These are phyloP conservation scores for Acer saccharum DNA, from an alignment of 345 rosid species.

Conservation along the genomic window DNA sequence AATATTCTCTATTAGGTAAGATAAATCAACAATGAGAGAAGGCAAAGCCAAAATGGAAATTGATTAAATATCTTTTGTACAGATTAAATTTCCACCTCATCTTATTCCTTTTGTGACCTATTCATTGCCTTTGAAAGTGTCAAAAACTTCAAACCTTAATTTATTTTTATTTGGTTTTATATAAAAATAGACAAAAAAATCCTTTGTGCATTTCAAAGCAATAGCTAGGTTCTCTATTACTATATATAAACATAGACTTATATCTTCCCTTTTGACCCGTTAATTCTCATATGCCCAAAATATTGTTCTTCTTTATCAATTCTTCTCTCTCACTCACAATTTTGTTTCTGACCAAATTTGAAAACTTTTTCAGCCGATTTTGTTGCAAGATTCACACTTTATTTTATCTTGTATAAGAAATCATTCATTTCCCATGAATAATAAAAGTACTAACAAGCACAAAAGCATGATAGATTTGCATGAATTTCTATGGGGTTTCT, in stretches of 20 bases:
- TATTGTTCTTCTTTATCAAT: background rate
- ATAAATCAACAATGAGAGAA: background rate
- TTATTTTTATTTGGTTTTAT: background rate
- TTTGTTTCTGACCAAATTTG: background rate
- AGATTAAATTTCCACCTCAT: background rate
- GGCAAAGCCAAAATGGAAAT: background rate
- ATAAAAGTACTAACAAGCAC: background rate
- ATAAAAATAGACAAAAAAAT: background rate
- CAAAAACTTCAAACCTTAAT: constrained; percentile 2
- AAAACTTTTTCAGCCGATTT: background rate
- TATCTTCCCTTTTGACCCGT: constrained; percentile 19
- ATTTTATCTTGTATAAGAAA: background rate
- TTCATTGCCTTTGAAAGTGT: constrained; percentile 31
- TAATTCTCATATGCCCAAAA: background rate
- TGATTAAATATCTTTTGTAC: background rate
- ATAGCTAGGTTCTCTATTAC: background rate
- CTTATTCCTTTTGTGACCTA: constrained; percentile 7
- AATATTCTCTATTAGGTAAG: background rate
- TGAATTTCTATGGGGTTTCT: constrained; percentile 37
- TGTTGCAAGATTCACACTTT: constrained; percentile 10
- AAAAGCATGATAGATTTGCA: constrained; percentile 20
- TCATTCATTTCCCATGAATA: background rate
- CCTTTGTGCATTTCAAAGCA: background rate
- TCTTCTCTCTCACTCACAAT: background rate
- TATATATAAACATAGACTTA: background rate